These are phyloP conservation scores for Zygosaccharomyces siamensis DNA, from an alignment of 805 yeast species.

Conservation along the genomic window DNA sequence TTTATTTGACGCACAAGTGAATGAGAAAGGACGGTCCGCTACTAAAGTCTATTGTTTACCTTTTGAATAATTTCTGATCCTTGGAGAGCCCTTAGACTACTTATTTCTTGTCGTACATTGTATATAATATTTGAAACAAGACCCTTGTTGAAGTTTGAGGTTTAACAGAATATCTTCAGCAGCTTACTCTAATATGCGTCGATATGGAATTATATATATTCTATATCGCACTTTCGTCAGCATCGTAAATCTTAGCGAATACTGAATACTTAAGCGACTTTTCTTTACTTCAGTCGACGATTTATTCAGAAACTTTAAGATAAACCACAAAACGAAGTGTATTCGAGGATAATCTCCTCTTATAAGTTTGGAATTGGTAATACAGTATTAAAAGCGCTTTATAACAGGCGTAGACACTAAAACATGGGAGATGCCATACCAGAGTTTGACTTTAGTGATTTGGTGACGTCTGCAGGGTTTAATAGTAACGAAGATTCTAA, in stretches of 20 bases:
- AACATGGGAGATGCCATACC: conserved; percentile 22
- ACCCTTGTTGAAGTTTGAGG: background rate
- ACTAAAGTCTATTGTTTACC: background rate
- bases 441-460: conserved; percentile 22
- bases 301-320: background rate
- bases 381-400: background rate
- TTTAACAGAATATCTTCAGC: too few relatives aligned
- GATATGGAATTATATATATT: background rate
- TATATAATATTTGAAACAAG: background rate
- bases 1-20: too few relatives aligned
- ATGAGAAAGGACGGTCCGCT: background rate
- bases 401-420: background rate
- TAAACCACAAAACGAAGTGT: background rate
- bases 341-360: background rate
- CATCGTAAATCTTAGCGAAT: background rate
- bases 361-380: background rate
- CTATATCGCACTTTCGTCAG: background rate
- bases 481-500: conserved; percentile 6
- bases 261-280: background rate
- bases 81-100: too few relatives aligned
- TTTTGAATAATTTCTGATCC: background rate
- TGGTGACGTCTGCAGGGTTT: conserved; percentile 8
- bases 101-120: background rate
- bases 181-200: background rate
- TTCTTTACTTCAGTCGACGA: background rate